Percentiles rank a stretch among this genome's conserved stretches.
Evolutionary conservation across 768 basidiomycete genomes (phyloP).

Genomic region (Heimioporus sp.): DNA sequence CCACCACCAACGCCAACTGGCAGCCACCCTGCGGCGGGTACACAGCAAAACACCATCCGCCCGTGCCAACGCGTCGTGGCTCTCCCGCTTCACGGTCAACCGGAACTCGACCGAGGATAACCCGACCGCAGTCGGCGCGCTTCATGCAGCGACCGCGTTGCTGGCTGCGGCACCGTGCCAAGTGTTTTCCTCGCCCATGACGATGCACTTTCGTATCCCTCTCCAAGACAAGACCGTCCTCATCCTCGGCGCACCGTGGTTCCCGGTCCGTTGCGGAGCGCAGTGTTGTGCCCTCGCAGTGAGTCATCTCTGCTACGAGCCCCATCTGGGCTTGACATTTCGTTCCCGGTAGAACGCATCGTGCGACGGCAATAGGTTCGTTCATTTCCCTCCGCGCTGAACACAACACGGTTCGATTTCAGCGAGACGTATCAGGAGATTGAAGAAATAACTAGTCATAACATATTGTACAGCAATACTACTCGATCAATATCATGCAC

Average conservation of each 20-base stretch:
- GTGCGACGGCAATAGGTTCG: not conserved
- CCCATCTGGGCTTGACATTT: not conserved
- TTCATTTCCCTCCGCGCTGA: not conserved
- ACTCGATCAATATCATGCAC: not conserved
- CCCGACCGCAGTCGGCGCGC: conserved; percentile 19
- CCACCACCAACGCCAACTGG: conserved; percentile 15
- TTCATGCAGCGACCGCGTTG: conserved; percentile 20
- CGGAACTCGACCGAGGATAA: not conserved
- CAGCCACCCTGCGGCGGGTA: not conserved
- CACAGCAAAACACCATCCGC: not conserved
- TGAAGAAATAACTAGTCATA: not conserved
- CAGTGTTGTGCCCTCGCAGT: conserved; percentile 6
- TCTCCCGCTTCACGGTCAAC: not conserved
- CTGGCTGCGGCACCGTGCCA: conserved; percentile 27
- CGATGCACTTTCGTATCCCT: conserved; percentile 22
- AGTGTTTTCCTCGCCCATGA: conserved; percentile 17
- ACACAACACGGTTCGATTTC: too few relatives aligned
- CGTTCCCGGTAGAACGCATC: not conserved
- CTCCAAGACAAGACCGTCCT: conserved; percentile 18
- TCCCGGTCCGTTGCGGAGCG: not conserved
- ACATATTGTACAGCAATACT: conserved; percentile 1
- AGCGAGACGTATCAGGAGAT: too few relatives aligned
- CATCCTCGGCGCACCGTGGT: conserved; percentile 19
- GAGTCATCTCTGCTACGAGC: not conserved
- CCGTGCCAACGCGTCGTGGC: not conserved